A percentile compares a stretch with the other conserved stretches of the same genome.
These are phyloP conservation scores for Podosphaera xanthii DNA, from an alignment of 2,329 filamentous ascomycete genomes.

Conservation along the genomic window DNA sequence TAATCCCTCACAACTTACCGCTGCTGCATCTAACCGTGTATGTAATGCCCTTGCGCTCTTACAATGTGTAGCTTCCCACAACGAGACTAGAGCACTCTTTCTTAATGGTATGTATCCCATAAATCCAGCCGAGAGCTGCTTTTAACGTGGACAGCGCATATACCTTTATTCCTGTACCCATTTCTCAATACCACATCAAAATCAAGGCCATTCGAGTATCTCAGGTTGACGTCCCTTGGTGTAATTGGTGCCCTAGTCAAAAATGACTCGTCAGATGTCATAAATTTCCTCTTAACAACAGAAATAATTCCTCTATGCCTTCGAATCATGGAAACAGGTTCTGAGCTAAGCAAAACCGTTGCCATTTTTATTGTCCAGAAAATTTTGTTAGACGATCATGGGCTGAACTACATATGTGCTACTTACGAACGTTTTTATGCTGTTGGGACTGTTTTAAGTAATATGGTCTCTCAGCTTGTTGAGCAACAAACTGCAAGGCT, in stretches of 20 bases:
- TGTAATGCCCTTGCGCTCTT: slow-evolving; percentile 91
- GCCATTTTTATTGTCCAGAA: slow-evolving; percentile 99
- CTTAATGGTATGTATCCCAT: slow-evolving; percentile 46
- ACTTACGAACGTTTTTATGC: slow-evolving; percentile 98
- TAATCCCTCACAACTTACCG: slow-evolving; percentile 90
- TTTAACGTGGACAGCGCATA: slow-evolving; percentile 45
- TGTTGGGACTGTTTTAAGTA: slow-evolving; percentile 88
- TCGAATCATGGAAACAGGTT: slow-evolving; percentile 97
- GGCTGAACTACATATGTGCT: slow-evolving; percentile 92
- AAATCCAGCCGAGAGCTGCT: neutral
- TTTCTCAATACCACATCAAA: slow-evolving; percentile 98
- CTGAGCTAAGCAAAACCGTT: slow-evolving; percentile 93
- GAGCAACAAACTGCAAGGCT: slow-evolving; percentile 92
- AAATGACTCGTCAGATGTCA: slow-evolving; percentile 95
- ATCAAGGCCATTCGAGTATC: slow-evolving; percentile 89
- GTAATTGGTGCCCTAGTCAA: slow-evolving; percentile 95
- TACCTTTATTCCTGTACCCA: slow-evolving; percentile 90
- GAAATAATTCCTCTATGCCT: slow-evolving; percentile 96
- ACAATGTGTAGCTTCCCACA: slow-evolving; percentile 93
- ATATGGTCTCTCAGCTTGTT: slow-evolving; percentile 95
- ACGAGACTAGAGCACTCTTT: slow-evolving; percentile 84
- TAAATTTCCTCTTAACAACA: slow-evolving; percentile 94
- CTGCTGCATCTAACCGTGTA: slow-evolving; percentile 88
- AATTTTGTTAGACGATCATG: slow-evolving; percentile 89
- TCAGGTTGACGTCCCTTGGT: slow-evolving; percentile 82